Evolutionary conservation across 169 alveolate genomes (phyloP), one percentile per base, ranked within the genome.

Genomic region (Plasmodium vinckei): DNA sequence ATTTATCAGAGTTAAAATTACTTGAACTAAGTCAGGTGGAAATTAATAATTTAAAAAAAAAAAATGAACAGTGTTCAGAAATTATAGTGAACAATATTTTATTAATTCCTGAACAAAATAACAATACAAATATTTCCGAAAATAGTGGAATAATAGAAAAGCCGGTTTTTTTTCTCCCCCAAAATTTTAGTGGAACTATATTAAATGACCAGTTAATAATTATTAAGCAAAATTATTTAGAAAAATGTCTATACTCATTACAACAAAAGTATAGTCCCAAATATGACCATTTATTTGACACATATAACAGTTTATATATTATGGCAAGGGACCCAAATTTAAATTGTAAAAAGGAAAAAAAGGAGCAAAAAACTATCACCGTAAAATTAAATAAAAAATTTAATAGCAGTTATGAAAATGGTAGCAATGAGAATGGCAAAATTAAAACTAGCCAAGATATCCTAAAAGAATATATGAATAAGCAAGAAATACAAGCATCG

Each of bases 1-100:
- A 79, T 88, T 49, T 72, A 86, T 68, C 94, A 87, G 27, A 92
- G 73, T 71, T 64, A 57, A 63, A 72, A 87, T 44, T 92, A 23
- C 86, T 92, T 87, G 88, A 87, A 46, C 67, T 73, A 60, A 73
- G 88, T 87, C 68, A 64, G 47, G 42, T 17, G 0, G 92, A 73
- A 60, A 92, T 72, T 57, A 82, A 25, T 69, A 77, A 56, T 87
- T 88, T 68, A 88, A 93, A 54, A 51, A 63, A 23, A 57, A 70
- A 25, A 54, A 82, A 54, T 51, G 91, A 64, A 61, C 54, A 63
- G 49, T 17, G 47, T 60, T 57, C 73, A 63, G 87, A 23, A 61
- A 60, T 63, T 72, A 42, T 47, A 57, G 27, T 47, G 77, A 75
- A 57, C 68, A 19, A 70, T 73, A 39, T 47, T 72, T 90, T 65